Percentiles rank a stretch among this genome's conserved stretches.
These are phyloP conservation scores for Excoecaria agallocha DNA, from an alignment of 345 rosid species.

Conservation along the genomic window DNA sequence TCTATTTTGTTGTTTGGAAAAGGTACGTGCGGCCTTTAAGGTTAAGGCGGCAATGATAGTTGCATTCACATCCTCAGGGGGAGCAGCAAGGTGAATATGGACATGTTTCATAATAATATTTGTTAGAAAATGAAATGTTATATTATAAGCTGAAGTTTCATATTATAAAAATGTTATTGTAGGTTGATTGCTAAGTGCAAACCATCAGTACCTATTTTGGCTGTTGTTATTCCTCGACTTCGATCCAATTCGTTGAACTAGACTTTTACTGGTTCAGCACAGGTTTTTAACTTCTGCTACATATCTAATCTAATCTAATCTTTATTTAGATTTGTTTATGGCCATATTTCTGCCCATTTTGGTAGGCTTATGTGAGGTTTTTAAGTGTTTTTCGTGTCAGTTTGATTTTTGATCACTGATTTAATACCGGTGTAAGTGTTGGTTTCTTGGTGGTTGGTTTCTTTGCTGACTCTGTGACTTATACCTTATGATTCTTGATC, in stretches of 20 bases:
- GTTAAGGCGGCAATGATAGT: constrained; percentile 45
- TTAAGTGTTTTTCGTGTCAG: no score
- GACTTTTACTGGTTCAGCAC: constrained; percentile 13
- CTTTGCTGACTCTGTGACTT: no score
- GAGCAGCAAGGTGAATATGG: constrained; percentile 34
- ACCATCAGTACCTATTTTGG: constrained; percentile 6
- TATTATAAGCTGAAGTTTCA: no score
- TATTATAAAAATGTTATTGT: neutral
- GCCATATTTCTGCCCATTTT: no score
- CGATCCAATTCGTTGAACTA: constrained; percentile 9
- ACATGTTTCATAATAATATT: no score
- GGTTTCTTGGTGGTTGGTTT: no score
- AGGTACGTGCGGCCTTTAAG: constrained; percentile 48
- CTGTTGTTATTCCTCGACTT: constrained; percentile 15
- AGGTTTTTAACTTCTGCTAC: neutral
- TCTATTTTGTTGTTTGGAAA: neutral
- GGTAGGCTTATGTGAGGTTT: no score
- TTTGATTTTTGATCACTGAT: no score
- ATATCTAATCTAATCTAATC: no score
- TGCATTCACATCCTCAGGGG: constrained; percentile 46
- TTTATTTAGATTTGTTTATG: no score
- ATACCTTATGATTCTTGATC: neutral
- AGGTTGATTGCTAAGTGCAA: constrained; percentile 14
- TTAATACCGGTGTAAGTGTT: no score
- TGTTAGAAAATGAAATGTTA: neutral